phyloP scores from a whole-genome alignment of 257 asterid species.

The Coffea eugenioides region DNA sequence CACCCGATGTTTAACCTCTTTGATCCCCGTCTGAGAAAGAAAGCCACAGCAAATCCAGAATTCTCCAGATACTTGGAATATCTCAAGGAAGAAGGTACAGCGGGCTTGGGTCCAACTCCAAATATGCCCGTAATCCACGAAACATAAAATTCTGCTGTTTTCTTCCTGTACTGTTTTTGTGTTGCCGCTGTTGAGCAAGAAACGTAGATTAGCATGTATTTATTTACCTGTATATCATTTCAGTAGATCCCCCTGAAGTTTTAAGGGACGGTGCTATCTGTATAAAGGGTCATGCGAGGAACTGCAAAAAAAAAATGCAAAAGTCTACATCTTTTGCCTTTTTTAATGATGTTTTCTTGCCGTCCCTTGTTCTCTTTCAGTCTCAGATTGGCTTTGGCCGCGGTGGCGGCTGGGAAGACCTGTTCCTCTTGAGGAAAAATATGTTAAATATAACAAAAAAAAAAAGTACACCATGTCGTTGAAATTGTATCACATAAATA shows the following conservation, averaged over 20 bases:
- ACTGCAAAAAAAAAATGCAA: too few relatives aligned
- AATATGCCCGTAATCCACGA: constrained; percentile 21
- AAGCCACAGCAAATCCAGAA: constrained; percentile 66
- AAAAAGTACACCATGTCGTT: too few relatives aligned
- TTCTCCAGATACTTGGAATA: constrained; percentile 74
- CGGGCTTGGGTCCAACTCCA: constrained; percentile 24
- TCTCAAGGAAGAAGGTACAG: constrained; percentile 63
- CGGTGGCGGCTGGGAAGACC: too few relatives aligned
- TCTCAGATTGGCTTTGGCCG: too few relatives aligned
- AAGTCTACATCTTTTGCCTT: too few relatives aligned
- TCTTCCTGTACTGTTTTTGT: not conserved
- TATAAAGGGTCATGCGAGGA: too few relatives aligned
- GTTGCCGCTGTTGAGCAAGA: not conserved
- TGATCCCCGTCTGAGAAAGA: constrained; percentile 36
- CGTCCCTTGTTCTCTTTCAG: too few relatives aligned
- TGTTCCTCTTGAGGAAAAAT: too few relatives aligned
- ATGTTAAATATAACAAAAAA: too few relatives aligned
- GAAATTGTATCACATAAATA: too few relatives aligned
- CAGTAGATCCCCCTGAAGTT: too few relatives aligned
- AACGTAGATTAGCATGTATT: not conserved
- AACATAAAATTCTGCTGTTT: not conserved
- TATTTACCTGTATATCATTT: not conserved
- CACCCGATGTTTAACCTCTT: constrained; percentile 32
- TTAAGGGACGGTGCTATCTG: not conserved
- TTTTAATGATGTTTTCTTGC: too few relatives aligned